phyloP scores from a whole-genome alignment of 2,329 filamentous ascomycete species.

The Parasarocladium wereldwijsianum region DNA sequence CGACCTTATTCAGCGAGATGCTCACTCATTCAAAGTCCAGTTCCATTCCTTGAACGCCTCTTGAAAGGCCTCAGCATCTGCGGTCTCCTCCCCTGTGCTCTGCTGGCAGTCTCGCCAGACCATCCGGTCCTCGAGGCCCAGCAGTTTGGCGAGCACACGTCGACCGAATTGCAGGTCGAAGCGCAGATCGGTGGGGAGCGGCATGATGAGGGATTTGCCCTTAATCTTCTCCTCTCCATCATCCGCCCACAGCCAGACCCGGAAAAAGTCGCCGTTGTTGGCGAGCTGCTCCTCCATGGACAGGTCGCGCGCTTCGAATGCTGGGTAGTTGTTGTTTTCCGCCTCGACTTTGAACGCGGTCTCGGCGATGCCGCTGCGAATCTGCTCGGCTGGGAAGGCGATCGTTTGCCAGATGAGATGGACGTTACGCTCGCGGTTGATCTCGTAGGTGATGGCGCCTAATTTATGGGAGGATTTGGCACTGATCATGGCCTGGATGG shows the following conservation, averaged over 20 bases:
- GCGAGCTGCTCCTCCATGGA: conserved; percentile 31
- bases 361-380: conserved; percentile 64
- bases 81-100: conserved; percentile 59
- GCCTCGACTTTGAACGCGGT: conserved; percentile 81
- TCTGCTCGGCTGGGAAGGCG: conserved; percentile 53
- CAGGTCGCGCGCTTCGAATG: conserved; percentile 32
- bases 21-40: conserved; percentile 41
- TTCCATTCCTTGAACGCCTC: conserved; percentile 74
- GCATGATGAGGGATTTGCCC: conserved; percentile 56
- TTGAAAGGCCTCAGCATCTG: conserved; percentile 68
- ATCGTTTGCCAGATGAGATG: conserved; percentile 93
- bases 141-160: conserved; percentile 73
- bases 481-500: conserved; percentile 69
- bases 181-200: conserved; percentile 52
- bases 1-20: background rate
- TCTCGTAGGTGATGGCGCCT: conserved; percentile 83
- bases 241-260: conserved; percentile 64
- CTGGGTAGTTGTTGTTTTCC: conserved; percentile 50
- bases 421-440: conserved; percentile 66
- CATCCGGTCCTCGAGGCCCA: conserved; percentile 63
- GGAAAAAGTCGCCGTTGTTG: conserved; percentile 53
- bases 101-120: conserved; percentile 80
- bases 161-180: conserved; percentile 90
- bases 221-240: conserved; percentile 38
- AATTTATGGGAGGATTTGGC: conserved; percentile 40